Evolutionary conservation across 176 grass and related monocot genomes (phyloP), one percentile per base, ranked within the genome.

Genomic region (Musa schizocarpa): DNA sequence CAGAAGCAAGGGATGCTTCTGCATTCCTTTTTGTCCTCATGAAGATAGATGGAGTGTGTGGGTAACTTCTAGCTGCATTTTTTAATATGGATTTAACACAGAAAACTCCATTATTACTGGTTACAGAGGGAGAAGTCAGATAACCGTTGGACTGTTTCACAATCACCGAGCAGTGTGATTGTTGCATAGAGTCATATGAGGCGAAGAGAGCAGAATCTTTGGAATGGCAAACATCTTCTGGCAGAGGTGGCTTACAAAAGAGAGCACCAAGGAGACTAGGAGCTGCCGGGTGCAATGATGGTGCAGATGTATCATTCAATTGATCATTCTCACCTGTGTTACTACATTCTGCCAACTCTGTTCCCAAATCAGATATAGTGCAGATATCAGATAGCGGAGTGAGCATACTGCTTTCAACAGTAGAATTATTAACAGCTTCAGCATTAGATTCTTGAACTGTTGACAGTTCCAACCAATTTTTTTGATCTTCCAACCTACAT

Each of bases 11-110:
- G 74, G 68, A 76, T 73, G 81, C 85, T 67, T 69, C 69, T 78
- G 79, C 82, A 50, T 89, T 87, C 64, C 85, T 84, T 85, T 87
- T 94, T 82, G 85, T 89, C 80, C 84, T 92, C 70, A 81, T 86
- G 77, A 95, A 77, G 80, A 99, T 95, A 16, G 96, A 99, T 57
- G 96, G 91, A 67, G 88, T 89, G 62, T 77, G 21, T 74, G 82
- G 82, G 86, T 88, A 99, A 65, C 86, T 95, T 53, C 88, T 84
- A 34, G 96, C 96, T 57, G 96, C 96, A 54, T 63, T 87, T 75
- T 73, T 90, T 81, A 99, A 83, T 69, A 99, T 83, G 80, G 90
- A 92, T 68, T 95, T 86, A 68, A 89, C 72, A 68, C 61, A 89
- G 17, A 82, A 70, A 81, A 73, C 75, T 76, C 71, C 62, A 68